Conservation (phyloP, 768 basidiomycete species). For the Boletus huronensis region DNA sequence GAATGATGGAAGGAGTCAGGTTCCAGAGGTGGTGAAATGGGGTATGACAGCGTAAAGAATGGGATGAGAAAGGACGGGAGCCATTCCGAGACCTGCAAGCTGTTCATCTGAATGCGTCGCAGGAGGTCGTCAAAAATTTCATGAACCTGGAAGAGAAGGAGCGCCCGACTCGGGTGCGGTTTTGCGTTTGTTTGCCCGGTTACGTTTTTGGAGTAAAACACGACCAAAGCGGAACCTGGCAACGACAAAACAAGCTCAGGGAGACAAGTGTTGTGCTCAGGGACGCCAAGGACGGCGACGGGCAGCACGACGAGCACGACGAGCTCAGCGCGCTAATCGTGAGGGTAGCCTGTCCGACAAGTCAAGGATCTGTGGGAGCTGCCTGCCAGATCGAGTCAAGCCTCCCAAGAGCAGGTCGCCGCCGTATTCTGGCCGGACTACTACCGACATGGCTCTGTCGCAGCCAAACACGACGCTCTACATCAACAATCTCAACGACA, state of each 20-base stretch:
- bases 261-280: not conserved
- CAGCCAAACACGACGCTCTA: constrained; percentile 89
- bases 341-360: no score
- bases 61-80: constrained; percentile 56
- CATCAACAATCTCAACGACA: constrained; percentile 90
- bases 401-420: not conserved
- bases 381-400: constrained; percentile 13
- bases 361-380: constrained; percentile 19
- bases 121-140: constrained; percentile 35
- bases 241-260: constrained; percentile 5
- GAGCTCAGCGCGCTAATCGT: not conserved
- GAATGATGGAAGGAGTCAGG: constrained; percentile 74
- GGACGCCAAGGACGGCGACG: constrained; percentile 4
- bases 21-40: constrained; percentile 47
- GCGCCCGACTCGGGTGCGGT: constrained; percentile 13
- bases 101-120: constrained; percentile 37
- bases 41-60: constrained; percentile 75
- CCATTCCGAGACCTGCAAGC: constrained; percentile 34
- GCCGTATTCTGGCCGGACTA: not conserved
- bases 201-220: constrained; percentile 30
- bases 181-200: constrained; percentile 33
- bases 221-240: constrained; percentile 16
- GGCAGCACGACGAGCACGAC: constrained; percentile 2
- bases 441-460: constrained; percentile 40
- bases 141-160: constrained; percentile 23